Conservation (phyloP, 495 filamentous ascomycete genomes). For the Xanthoparmelia taractica region DNA sequence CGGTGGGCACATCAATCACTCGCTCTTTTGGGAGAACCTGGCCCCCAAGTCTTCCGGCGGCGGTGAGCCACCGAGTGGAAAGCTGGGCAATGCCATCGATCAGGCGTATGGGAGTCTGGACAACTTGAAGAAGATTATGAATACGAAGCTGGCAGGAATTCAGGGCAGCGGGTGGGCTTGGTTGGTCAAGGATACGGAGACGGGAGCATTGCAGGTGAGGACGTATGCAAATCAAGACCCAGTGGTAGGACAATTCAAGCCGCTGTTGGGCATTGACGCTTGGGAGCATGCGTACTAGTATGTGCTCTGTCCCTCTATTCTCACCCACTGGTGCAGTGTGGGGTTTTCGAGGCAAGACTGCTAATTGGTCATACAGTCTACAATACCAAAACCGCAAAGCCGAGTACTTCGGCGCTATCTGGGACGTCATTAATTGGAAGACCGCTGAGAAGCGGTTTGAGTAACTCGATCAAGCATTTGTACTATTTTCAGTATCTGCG, state of each 20-base stretch:
- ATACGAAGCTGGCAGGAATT: conserved; percentile 70
- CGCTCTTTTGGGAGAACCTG: conserved; percentile 89
- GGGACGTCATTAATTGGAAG: conserved; percentile 99
- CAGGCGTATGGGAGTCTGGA: conserved; percentile 62
- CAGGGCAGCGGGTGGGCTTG: conserved; percentile 95
- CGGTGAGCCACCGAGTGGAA: conserved; percentile 63
- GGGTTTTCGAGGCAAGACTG: neutral
- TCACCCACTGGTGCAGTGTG: neutral
- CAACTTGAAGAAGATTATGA: conserved; percentile 69
- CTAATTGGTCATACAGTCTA: conserved; percentile 46
- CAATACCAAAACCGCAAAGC: conserved; percentile 99
- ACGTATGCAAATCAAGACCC: conserved; percentile 91
- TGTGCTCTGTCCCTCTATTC: conserved; percentile 25
- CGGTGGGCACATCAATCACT: conserved; percentile 88
- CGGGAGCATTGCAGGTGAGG: conserved; percentile 63
- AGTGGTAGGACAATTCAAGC: conserved; percentile 76
- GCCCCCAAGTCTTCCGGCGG: conserved; percentile 63
- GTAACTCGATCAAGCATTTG: conserved; percentile 6
- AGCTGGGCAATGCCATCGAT: conserved; percentile 64
- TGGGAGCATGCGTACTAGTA: conserved; percentile 89
- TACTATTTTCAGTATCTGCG: neutral
- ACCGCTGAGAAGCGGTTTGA: conserved; percentile 76
- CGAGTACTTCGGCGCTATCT: conserved; percentile 93
- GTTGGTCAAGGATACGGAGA: conserved; percentile 81
- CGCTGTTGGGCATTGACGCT: conserved; percentile 89